phyloP scores from a whole-genome alignment of 1,284 basidiomycete genomes.

The Coriolopsis trogii region DNA sequence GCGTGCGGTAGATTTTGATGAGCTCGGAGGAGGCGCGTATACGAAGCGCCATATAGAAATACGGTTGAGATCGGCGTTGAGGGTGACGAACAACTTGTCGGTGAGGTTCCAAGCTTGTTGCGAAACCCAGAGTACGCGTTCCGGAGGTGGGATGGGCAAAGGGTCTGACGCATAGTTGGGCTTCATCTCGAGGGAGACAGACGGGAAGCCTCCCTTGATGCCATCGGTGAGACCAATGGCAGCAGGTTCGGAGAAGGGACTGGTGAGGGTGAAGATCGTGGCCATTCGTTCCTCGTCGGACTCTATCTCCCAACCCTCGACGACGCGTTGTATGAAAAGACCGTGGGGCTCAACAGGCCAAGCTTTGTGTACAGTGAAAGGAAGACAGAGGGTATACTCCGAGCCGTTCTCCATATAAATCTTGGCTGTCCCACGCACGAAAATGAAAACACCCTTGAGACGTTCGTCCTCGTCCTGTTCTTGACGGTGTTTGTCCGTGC shows the following conservation, averaged over 20 bases:
- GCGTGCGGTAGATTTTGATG: conserved; percentile 24
- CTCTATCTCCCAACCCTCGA: conserved; percentile 65
- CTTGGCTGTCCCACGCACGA: conserved; percentile 74
- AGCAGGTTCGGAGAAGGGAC: conserved; percentile 75
- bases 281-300: conserved; percentile 69
- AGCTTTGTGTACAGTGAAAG: conserved; percentile 77
- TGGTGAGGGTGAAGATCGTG: conserved; percentile 77
- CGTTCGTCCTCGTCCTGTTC: conserved; percentile 37
- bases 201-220: conserved; percentile 50
- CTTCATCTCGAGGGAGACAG: conserved; percentile 47
- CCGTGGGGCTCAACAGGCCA: conserved; percentile 82
- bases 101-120: conserved; percentile 44
- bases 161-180: conserved; percentile 52
- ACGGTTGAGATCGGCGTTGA: conserved; percentile 51
- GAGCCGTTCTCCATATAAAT: conserved; percentile 76
- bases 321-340: conserved; percentile 76
- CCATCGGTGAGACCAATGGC: conserved; percentile 65
- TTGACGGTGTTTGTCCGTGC: conserved; percentile 33
- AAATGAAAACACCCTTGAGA: conserved; percentile 72
- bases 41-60: conserved; percentile 74
- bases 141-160: conserved; percentile 55
- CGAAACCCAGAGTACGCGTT: conserved; percentile 66
- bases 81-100: conserved; percentile 58
- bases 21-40: conserved; percentile 52
- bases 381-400: conserved; percentile 80